Conservation (phyloP, 1,284 basidiomycete genomes). For the Filobasidium uniguttulatum region DNA sequence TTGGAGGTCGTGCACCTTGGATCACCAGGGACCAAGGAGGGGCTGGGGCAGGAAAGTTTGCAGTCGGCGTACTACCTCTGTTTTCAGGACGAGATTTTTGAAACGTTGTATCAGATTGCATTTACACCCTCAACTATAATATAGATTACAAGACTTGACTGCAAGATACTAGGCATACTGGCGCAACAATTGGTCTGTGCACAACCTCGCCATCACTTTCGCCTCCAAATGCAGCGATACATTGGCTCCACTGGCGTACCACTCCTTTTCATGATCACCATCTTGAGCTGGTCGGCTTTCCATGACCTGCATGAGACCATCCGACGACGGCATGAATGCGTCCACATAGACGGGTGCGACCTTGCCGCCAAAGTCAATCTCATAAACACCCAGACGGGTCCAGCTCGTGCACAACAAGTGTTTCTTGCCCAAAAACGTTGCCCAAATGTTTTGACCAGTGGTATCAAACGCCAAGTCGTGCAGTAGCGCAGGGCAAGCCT, state of each 20-base stretch:
- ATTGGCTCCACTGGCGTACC: conserved; percentile 26
- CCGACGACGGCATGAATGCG: conserved; percentile 35
- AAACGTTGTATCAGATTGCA: too few species aligned
- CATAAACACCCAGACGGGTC: conserved; percentile 35
- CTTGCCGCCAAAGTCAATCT: conserved; percentile 34
- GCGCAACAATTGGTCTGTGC: conserved; percentile 22
- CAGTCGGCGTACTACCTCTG: too few species aligned
- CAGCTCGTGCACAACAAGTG: conserved; percentile 39
- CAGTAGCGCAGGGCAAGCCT: conserved; percentile 30
- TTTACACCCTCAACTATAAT: too few species aligned
- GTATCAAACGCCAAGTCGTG: conserved; percentile 37
- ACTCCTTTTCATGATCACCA: conserved; percentile 11
- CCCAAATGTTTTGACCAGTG: conserved; percentile 31
- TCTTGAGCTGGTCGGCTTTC: conserved; percentile 20
- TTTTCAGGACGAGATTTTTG: too few species aligned
- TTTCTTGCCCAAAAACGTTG: conserved; percentile 36
- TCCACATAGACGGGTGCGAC: conserved; percentile 28
- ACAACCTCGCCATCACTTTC: conserved; percentile 28
- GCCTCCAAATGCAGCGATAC: conserved; percentile 25
- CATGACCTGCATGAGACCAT: conserved; percentile 39
- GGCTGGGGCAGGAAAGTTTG: too few species aligned
- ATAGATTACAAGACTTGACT: too few species aligned
- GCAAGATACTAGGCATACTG: neutral
- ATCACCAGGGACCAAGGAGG: too few species aligned
- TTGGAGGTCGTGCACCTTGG: too few species aligned